Evolutionary conservation across 106 monocot genomes (phyloP).

Genomic region (Dendrobium nobile): DNA sequence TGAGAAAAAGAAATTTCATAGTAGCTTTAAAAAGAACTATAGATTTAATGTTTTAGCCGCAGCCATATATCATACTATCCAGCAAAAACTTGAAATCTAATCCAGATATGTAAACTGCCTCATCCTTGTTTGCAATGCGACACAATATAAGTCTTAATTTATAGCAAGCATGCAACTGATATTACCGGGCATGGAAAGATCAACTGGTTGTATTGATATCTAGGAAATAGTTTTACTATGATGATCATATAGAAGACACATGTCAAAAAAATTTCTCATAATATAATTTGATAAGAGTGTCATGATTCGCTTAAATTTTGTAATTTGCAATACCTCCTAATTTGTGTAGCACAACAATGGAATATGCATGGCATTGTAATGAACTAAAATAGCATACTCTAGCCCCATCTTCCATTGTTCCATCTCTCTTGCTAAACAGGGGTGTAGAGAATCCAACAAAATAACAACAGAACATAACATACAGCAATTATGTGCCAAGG

Average conservation of each 20-base stretch:
- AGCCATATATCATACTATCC: neutral
- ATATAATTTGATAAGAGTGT: neutral
- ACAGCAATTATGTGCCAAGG: no score
- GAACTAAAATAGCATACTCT: no score
- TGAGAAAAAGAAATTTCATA: neutral
- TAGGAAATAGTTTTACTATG: neutral
- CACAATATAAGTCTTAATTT: neutral
- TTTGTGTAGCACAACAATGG: no score
- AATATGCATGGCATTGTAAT: no score
- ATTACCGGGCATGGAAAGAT: neutral
- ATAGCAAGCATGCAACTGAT: neutral
- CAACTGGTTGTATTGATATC: neutral
- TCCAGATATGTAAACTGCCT: neutral
- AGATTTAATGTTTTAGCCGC: neutral
- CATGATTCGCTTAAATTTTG: no score
- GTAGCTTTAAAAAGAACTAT: neutral
- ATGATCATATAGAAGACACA: neutral
- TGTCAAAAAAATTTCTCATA: neutral
- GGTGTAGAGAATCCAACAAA: no score
- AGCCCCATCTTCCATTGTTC: no score
- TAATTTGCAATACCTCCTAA: no score
- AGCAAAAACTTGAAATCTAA: conserved; percentile 1
- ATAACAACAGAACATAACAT: no score
- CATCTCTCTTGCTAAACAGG: no score
- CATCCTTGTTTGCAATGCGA: neutral